phyloP scores from a whole-genome alignment of 1,284 basidiomycete genomes.

The Earliella scabrosa region DNA sequence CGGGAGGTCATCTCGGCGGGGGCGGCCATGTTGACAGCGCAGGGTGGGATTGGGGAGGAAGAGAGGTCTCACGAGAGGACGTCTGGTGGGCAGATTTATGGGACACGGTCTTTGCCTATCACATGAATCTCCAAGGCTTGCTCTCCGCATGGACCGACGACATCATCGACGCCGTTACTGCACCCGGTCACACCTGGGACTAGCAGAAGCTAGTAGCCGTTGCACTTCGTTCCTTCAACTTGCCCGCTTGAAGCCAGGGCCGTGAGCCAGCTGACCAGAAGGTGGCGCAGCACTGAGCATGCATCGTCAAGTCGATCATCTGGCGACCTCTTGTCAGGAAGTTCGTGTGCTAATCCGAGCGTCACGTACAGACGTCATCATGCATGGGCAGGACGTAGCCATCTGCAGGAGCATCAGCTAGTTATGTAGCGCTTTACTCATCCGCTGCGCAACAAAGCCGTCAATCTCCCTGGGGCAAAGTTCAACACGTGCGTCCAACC shows the following conservation, averaged over 20 bases:
- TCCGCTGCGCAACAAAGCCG: too few relatives aligned
- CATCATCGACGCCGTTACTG: constrained; percentile 15
- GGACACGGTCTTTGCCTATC: constrained; percentile 6
- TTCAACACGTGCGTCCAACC: too few relatives aligned
- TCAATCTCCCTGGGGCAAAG: too few relatives aligned
- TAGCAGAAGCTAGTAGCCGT: too few relatives aligned
- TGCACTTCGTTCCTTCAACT: not conserved
- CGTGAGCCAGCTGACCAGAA: constrained; percentile 4
- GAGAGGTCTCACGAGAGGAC: not conserved
- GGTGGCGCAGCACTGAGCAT: too few relatives aligned
- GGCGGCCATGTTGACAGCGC: constrained; percentile 47
- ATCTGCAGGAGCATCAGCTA: too few relatives aligned
- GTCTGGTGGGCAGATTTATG: constrained; percentile 12
- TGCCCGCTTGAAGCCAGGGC: not conserved
- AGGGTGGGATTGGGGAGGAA: not conserved
- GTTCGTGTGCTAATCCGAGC: too few relatives aligned
- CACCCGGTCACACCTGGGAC: constrained; percentile 10
- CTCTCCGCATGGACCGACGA: not conserved
- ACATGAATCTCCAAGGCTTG: constrained; percentile 15
- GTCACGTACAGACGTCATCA: too few relatives aligned
- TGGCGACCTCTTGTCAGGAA: too few relatives aligned
- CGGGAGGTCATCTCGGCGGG: constrained; percentile 54
- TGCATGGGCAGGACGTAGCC: too few relatives aligned
- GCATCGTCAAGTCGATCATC: too few relatives aligned
- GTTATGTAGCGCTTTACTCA: too few relatives aligned